Conservation (phyloP, 2,329 filamentous ascomycete genomes). For the Mycosphaerella sp. region DNA sequence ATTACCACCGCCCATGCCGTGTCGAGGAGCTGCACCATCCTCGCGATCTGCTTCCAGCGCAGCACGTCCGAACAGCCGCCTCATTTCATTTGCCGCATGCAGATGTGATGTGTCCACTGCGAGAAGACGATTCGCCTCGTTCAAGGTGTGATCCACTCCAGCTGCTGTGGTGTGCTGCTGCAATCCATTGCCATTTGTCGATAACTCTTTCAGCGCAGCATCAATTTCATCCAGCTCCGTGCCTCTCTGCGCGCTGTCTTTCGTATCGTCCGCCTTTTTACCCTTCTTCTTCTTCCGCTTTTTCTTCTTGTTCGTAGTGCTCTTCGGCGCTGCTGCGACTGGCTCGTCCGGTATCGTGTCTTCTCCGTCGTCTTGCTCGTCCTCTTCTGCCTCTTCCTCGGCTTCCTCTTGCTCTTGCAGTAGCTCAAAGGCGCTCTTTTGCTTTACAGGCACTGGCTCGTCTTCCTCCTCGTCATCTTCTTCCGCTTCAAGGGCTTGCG, state of each 20-base stretch:
- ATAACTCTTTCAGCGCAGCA: constrained; percentile 54
- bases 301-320: constrained; percentile 45
- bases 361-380: constrained; percentile 17
- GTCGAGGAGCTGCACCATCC: constrained; percentile 37
- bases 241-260: constrained; percentile 13
- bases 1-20: constrained; percentile 28
- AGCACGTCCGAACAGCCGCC: constrained; percentile 60
- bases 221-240: constrained; percentile 58
- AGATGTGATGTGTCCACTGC: constrained; percentile 65
- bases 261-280: constrained; percentile 30
- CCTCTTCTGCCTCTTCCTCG: constrained; percentile 33
- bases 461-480: constrained; percentile 36
- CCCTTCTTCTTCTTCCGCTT: constrained; percentile 56
- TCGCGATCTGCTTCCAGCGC: constrained; percentile 54
- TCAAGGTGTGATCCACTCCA: constrained; percentile 35
- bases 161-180: constrained; percentile 15
- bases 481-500: constrained; percentile 28
- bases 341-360: constrained; percentile 28
- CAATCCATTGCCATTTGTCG: constrained; percentile 31
- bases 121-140: constrained; percentile 50
- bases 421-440: constrained; percentile 44
- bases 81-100: constrained; percentile 89
- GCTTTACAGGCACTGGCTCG: constrained; percentile 20
- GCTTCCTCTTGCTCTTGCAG: constrained; percentile 38
- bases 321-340: constrained; percentile 12